A percentile compares a stretch with the other conserved stretches of the same genome.
Conservation (phyloP, 768 basidiomycete species). For the Russula sp. region DNA sequence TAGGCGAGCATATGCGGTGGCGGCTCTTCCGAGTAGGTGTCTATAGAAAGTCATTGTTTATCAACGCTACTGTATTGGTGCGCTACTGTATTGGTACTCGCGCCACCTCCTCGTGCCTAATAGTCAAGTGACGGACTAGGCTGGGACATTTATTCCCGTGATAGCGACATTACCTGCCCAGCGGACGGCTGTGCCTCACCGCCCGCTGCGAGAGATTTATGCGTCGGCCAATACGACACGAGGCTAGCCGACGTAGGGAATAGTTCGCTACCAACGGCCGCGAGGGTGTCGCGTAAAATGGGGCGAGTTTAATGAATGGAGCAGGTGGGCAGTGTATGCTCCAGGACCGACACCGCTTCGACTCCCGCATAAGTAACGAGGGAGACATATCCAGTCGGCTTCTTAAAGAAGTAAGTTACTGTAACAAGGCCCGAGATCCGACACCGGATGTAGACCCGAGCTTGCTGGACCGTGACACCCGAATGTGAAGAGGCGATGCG, state of each 20-base stretch:
- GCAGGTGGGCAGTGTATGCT: not conserved
- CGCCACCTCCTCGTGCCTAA: not conserved
- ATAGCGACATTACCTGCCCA: not conserved
- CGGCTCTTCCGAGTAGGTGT: not conserved
- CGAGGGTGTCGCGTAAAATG: not conserved
- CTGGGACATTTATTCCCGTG: not conserved
- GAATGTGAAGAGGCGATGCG: slow-evolving; percentile 18
- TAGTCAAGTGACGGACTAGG: slow-evolving; percentile 15
- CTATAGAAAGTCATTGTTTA: not conserved
- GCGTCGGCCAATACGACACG: not conserved
- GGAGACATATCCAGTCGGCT: not conserved
- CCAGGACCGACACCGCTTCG: not conserved
- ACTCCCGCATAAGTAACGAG: not conserved
- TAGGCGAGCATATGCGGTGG: not conserved
- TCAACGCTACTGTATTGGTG: not conserved
- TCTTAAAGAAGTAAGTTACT: not conserved
- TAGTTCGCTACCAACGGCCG: not conserved
- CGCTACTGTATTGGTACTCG: no score
- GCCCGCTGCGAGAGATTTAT: not conserved
- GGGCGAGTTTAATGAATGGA: not conserved
- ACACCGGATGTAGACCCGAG: not conserved
- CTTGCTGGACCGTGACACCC: not conserved
- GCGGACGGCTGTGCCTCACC: not conserved
- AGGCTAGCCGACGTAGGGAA: slow-evolving; percentile 1
- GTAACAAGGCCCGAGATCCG: slow-evolving; percentile 7